phyloP scores from a whole-genome alignment of 805 yeast genomes.

The Scheffersomyces stipitis region DNA sequence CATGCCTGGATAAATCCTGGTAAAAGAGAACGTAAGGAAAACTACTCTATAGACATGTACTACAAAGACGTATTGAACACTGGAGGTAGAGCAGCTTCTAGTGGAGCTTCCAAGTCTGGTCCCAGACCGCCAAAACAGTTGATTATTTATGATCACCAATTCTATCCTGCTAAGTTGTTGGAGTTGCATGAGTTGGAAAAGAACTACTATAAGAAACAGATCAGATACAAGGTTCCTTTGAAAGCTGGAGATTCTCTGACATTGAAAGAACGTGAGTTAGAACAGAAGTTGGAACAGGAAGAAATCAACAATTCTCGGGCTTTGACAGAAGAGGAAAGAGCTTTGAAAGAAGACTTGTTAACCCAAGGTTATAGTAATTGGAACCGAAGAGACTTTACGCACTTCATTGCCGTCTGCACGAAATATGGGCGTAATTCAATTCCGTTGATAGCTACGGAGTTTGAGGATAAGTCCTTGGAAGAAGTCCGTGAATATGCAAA shows the following conservation, averaged over 20 bases:
- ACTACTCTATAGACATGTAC: slow-evolving; percentile 85
- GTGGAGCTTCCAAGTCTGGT: slow-evolving; percentile 43
- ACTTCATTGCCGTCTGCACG: slow-evolving; percentile 70
- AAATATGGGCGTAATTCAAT: slow-evolving; percentile 81
- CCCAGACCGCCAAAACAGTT: slow-evolving; percentile 86
- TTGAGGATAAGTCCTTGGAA: slow-evolving; percentile 76
- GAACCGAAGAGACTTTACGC: slow-evolving; percentile 85
- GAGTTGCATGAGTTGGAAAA: slow-evolving; percentile 81
- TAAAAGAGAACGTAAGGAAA: slow-evolving; percentile 79
- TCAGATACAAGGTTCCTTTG: slow-evolving; percentile 62
- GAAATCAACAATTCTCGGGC: slow-evolving; percentile 78
- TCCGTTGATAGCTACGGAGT: slow-evolving; percentile 69
- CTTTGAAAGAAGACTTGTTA: slow-evolving; percentile 56
- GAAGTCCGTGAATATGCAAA: slow-evolving; percentile 77
- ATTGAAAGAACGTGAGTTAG: slow-evolving; percentile 33
- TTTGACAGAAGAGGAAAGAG: slow-evolving; percentile 78
- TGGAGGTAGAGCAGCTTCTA: slow-evolving; percentile 48
- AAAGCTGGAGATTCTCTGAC: slow-evolving; percentile 50
- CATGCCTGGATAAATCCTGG: slow-evolving; percentile 82
- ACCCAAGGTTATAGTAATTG: slow-evolving; percentile 74
- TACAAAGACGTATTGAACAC: slow-evolving; percentile 77
- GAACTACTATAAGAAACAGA: slow-evolving; percentile 68
- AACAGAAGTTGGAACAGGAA: slow-evolving; percentile 60
- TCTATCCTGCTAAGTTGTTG: slow-evolving; percentile 73
- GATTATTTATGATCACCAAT: slow-evolving; percentile 86